Conservation (phyloP, 129 eudicot genomes). For the Heracleum sosnowskyi region DNA sequence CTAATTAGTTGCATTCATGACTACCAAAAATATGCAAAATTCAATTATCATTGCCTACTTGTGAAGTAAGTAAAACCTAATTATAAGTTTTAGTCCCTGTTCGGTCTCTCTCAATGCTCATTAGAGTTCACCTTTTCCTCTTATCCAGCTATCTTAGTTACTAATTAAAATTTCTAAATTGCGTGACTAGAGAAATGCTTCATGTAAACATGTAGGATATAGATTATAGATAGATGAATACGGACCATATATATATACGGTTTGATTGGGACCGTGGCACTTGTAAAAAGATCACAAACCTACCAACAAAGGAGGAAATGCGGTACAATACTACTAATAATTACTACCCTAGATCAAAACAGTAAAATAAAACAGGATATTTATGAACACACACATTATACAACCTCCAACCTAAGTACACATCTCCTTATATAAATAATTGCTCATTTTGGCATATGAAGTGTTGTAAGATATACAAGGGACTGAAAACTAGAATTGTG, state of each 20-base stretch:
- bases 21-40: too few relatives aligned
- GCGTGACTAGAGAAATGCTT: neutral
- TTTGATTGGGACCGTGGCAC: neutral
- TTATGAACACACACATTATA: neutral
- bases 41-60: too few relatives aligned
- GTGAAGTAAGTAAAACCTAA: too few relatives aligned
- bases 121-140: too few relatives aligned
- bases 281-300: neutral
- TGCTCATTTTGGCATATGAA: constrained; percentile 7
- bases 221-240: neutral
- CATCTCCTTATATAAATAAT: neutral
- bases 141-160: too few relatives aligned
- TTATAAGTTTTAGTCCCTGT: too few relatives aligned
- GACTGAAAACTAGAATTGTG: neutral
- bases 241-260: neutral
- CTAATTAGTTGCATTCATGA: too few relatives aligned
- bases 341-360: neutral
- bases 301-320: neutral
- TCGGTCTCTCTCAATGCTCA: too few relatives aligned
- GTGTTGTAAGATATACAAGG: neutral
- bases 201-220: too few relatives aligned
- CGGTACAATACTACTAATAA: neutral
- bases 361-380: neutral
- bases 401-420: neutral
- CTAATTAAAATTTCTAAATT: too few relatives aligned